These are phyloP conservation scores for Boletus coccyginus DNA, from an alignment of 768 basidiomycete species.

Conservation along the genomic window DNA sequence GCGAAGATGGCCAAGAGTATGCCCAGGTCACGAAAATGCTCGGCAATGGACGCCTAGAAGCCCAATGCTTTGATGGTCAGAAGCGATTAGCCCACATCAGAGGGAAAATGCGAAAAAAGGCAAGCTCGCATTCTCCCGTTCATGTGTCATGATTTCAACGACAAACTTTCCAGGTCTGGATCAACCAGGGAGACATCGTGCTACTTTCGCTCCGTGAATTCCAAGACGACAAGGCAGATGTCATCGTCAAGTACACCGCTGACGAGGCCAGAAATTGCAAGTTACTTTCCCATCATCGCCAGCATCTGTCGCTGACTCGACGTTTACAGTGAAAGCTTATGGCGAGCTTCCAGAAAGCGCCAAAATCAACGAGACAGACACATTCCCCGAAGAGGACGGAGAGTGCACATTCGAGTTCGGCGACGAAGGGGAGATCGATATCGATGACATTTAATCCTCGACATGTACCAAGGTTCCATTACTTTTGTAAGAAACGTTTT, in stretches of 20 bases:
- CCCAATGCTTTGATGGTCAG: constrained; percentile 97
- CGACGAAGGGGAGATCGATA: constrained; percentile 84
- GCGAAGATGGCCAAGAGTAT: constrained; percentile 98
- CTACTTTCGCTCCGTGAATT: constrained; percentile 94
- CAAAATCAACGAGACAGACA: constrained; percentile 96
- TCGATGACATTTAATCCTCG: constrained; percentile 74
- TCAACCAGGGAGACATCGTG: constrained; percentile 97
- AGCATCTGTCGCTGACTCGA: constrained; percentile 8
- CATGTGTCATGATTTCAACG: constrained; percentile 3
- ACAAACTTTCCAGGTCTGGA: constrained; percentile 76
- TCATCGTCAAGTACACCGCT: constrained; percentile 97
- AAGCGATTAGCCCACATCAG: constrained; percentile 96
- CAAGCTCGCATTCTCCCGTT: constrained; percentile 31
- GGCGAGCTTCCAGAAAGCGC: constrained; percentile 96
- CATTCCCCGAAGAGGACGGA: constrained; percentile 86
- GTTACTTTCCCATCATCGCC: constrained; percentile 24
- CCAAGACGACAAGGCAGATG: constrained; percentile 99
- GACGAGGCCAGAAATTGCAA: constrained; percentile 85
- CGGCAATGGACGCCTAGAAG: constrained; percentile 95
- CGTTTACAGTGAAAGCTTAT: constrained; percentile 81
- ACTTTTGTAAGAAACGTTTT: constrained; percentile 14
- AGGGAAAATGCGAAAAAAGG: constrained; percentile 99
- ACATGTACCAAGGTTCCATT: constrained; percentile 7
- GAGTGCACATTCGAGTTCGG: constrained; percentile 90
- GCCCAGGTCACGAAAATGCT: constrained; percentile 99